Base-by-base conservation (phyloP, 1,284 basidiomycete species). In the Cutaneotrichosporon curvatum region DNA sequence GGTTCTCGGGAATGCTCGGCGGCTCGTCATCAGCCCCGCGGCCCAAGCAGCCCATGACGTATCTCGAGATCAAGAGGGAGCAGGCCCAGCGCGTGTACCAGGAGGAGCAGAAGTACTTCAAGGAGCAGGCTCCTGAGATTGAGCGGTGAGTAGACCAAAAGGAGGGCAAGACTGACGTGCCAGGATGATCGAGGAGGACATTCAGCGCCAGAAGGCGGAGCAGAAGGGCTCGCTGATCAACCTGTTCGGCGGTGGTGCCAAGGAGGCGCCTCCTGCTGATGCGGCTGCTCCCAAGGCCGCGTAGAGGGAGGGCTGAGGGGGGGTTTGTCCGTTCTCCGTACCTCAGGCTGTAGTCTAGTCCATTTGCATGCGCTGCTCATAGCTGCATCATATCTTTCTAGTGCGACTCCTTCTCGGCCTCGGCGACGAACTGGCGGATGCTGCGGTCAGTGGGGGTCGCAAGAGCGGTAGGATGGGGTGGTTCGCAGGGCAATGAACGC, bases 31-130 rank as follows among this genome's bases (percentile, higher is more conserved):
- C 35, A 11, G 35, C 19, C 48, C 41, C 52, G 7, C 56, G 59
- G 53, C 67, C 67, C 11, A 65, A 55, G 44, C 65, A 81, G 41
- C 87, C 85, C 1, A 80, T 78, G 40, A 92, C 89, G 1, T 90
- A 90, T 68, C 82, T 96, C 40, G 95, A 98, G 65, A 79, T 82
- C 62, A 91, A 92, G 68, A 84, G 94, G 10, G 77, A 79, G 34
- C 84, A 94, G 61, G 90, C 88, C 7, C 89, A 96, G 66, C 73
- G 76, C 48, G 79, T 81, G 43, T 97, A 95, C 71, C 73, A 77
- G 53, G 84, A 90, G 54, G 92, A 97, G 67, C 85, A 87, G 64
- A 84, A 86, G 55, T 95, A 90, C 71, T 83, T 94, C 65, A 74
- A 74, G 34, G 78, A 85, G 43, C 84, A 97, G 70, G 84, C 83